Percentiles rank a stretch among this genome's conserved stretches.
Evolutionary conservation across 2,329 filamentous ascomycete genomes (phyloP).

Genomic region (Colletotrichum camelliae): DNA sequence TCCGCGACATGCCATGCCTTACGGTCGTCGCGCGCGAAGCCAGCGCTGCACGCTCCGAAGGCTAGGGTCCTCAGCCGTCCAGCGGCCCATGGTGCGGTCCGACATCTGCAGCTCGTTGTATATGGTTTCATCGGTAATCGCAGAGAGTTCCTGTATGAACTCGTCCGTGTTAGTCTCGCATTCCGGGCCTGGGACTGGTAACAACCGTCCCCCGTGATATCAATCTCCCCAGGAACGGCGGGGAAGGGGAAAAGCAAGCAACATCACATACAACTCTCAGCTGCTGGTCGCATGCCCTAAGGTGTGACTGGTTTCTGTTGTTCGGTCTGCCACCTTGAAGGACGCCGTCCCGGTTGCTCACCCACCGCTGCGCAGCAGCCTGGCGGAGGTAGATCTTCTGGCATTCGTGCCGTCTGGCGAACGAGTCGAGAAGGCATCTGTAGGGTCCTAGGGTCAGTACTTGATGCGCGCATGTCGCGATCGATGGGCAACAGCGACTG

Average conservation of each 20-base stretch:
- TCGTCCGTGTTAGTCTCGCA: not conserved
- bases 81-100: constrained; percentile 62
- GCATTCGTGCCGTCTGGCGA: constrained; percentile 64
- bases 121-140: constrained; percentile 63
- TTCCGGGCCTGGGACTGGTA: not conserved
- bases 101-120: constrained; percentile 60
- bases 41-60: constrained; percentile 63
- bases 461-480: not conserved
- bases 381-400: constrained; percentile 71
- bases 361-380: constrained; percentile 64
- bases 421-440: constrained; percentile 65
- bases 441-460: not conserved
- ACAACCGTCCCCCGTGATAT: not conserved
- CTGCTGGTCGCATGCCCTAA: constrained; percentile 61
- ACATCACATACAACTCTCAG: constrained; percentile 58
- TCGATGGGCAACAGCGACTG: constrained; percentile 30
- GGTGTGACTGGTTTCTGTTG: constrained; percentile 50
- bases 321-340: constrained; percentile 57
- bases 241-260: not conserved
- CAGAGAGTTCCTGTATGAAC: constrained; percentile 57
- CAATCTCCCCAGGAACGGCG: not conserved
- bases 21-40: constrained; percentile 50
- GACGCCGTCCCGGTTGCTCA: constrained; percentile 58
- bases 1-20: not conserved
- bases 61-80: constrained; percentile 67